These are phyloP conservation scores for Cyberlindnera mycetangii DNA, from an alignment of 805 yeast species.

Conservation along the genomic window DNA sequence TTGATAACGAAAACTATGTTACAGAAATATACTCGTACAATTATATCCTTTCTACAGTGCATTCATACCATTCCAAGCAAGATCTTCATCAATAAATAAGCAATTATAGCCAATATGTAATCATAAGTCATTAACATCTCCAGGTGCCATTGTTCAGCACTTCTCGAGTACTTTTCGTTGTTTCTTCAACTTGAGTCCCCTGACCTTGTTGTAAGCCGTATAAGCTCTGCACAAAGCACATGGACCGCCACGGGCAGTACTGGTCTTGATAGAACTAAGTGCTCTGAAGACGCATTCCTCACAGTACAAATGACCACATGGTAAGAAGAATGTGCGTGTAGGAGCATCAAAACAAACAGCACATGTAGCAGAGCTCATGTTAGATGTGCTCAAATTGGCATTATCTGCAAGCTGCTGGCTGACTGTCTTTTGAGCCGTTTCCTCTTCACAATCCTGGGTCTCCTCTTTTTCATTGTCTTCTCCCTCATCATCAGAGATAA, in stretches of 20 bases:
- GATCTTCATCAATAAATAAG: not conserved
- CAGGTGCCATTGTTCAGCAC: not conserved
- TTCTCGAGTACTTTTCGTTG: constrained; percentile 21
- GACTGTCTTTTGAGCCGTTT: constrained; percentile 31
- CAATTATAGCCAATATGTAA: not conserved
- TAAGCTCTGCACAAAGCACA: constrained; percentile 43
- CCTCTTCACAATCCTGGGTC: constrained; percentile 1
- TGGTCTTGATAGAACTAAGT: constrained; percentile 33
- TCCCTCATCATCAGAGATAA: constrained; percentile 22
- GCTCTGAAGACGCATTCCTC: constrained; percentile 49
- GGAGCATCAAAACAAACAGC: constrained; percentile 58
- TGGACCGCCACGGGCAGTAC: constrained; percentile 32
- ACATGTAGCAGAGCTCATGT: constrained; percentile 32
- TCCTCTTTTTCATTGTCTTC: constrained; percentile 14
- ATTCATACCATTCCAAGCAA: not conserved
- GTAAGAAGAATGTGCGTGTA: constrained; percentile 43
- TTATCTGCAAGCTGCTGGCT: constrained; percentile 29
- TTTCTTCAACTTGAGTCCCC: constrained; percentile 33
- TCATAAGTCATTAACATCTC: not conserved
- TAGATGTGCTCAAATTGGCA: constrained; percentile 12
- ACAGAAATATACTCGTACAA: too few relatives aligned
- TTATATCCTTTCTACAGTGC: too few relatives aligned
- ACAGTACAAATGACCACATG: constrained; percentile 60
- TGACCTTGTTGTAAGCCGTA: constrained; percentile 32
- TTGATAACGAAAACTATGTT: not conserved